These are phyloP conservation scores for Boletales sp. DNA, from an alignment of 768 basidiomycete species.

Conservation along the genomic window DNA sequence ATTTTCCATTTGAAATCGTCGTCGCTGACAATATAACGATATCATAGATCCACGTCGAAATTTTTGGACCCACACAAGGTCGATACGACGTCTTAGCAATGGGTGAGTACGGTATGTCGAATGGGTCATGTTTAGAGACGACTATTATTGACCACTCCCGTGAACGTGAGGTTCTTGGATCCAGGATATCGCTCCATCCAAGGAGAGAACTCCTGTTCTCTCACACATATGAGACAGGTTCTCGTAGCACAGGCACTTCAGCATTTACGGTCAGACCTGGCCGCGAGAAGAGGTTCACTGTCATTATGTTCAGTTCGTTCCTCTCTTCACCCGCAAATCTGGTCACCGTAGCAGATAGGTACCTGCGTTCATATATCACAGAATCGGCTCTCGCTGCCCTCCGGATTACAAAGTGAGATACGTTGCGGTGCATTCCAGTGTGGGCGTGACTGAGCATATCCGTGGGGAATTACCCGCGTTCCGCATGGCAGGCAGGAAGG, in stretches of 20 bases:
- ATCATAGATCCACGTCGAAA: no score
- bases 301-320: no score
- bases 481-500: slow-evolving; percentile 1
- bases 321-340: no score
- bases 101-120: no score
- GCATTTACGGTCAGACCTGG: no score
- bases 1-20: no score
- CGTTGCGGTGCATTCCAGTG: background rate
- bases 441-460: background rate
- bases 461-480: background rate
- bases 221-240: background rate
- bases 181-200: no score
- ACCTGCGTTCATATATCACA: background rate
- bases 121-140: background rate
- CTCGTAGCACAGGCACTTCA: no score
- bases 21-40: no score
- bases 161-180: background rate
- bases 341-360: background rate
- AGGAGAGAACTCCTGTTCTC: background rate
- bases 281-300: no score
- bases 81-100: no score
- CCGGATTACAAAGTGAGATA: slow-evolving; percentile 3
- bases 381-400: background rate
- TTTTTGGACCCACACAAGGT: no score
- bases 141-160: background rate